Evolutionary conservation across 106 monocot species (phyloP), one percentile per base, ranked within the genome.

Genomic region (Allium fistulosum): DNA sequence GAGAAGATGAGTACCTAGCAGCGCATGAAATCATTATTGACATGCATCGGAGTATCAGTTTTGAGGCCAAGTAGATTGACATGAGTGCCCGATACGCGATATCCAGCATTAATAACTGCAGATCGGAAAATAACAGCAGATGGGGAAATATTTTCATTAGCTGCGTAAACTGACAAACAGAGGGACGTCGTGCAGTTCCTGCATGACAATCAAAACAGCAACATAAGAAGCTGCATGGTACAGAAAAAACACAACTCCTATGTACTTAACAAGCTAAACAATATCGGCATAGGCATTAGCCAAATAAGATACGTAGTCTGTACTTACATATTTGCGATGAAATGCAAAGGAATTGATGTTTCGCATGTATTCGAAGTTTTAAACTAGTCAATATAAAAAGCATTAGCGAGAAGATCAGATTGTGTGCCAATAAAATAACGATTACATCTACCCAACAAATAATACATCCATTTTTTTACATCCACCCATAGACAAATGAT

Each of bases 1-100:
- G n/a, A 7, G 59, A 66, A 11, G 17, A 13, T 10, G 68, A 51
- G 47, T 90, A 94, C 95, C 95, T 91, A 96, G 66, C 91, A 91
- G 58, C 95, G 91, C 95, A 96, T 91, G 61, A 96, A 88, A 66
- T 96, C 95, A 91, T 91, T 91, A 73, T 91, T 91, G 16, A 86
- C 85, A 58, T 80, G 72, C 91, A 88, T 83, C 7, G 91, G 91
- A 14, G 95, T 91, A 84, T 96, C 95, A 7, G 91, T 71, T 69
- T 96, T 96, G 53, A 96, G 79, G 0, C 91, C 95, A 16, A 96
- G 80, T 50, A 91, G 95, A 61, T 86, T 91, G 10, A 86, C 92
- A 59, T 96, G 95, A 59, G 79, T 91, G 59, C 95, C 88, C 3
- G 95, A 96, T 10, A 96, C 80, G n/a, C 82, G 85, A 76, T 85